phyloP scores from a whole-genome alignment of 495 filamentous ascomycete genomes.

The Amorphotheca resinae region DNA sequence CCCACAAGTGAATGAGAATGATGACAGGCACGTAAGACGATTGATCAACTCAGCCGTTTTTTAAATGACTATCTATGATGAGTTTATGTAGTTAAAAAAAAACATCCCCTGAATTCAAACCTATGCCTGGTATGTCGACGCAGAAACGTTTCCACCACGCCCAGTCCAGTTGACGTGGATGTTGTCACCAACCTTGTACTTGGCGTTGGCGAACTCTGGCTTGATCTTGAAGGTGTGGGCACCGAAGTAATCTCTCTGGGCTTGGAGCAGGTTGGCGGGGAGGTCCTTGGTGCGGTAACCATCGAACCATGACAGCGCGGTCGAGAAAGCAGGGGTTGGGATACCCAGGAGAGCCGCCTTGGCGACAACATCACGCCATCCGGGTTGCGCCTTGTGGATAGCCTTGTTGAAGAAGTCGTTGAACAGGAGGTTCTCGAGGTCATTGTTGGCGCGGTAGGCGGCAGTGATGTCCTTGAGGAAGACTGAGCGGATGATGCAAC shows the following conservation, averaged over 20 bases:
- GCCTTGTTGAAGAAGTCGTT: conserved; percentile 99
- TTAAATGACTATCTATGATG: not conserved
- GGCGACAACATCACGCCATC: conserved; percentile 90
- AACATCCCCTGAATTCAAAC: not conserved
- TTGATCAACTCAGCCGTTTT: too few species aligned
- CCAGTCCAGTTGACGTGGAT: conserved; percentile 99
- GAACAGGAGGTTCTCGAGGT: conserved; percentile 96
- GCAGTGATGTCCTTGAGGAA: conserved; percentile 99
- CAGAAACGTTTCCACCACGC: conserved; percentile 88
- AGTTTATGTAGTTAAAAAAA: not conserved
- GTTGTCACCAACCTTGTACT: conserved; percentile 76
- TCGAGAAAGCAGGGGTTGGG: conserved; percentile 89
- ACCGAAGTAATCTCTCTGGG: conserved; percentile 97
- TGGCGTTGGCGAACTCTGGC: conserved; percentile 72
- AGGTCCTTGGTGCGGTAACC: conserved; percentile 92
- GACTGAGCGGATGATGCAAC: conserved; percentile 99
- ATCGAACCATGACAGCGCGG: conserved; percentile 94
- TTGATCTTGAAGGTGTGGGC: conserved; percentile 98
- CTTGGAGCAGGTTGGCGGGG: conserved; percentile 94
- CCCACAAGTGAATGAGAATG: too few species aligned
- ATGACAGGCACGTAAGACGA: too few species aligned
- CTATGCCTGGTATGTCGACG: conserved; percentile 96
- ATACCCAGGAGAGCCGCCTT: conserved; percentile 90
- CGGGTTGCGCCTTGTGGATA: conserved; percentile 88
- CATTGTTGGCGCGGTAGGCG: conserved; percentile 86